phyloP scores from a whole-genome alignment of 1,139 yeast genomes.

The Entelexis sorbosivorans region DNA sequence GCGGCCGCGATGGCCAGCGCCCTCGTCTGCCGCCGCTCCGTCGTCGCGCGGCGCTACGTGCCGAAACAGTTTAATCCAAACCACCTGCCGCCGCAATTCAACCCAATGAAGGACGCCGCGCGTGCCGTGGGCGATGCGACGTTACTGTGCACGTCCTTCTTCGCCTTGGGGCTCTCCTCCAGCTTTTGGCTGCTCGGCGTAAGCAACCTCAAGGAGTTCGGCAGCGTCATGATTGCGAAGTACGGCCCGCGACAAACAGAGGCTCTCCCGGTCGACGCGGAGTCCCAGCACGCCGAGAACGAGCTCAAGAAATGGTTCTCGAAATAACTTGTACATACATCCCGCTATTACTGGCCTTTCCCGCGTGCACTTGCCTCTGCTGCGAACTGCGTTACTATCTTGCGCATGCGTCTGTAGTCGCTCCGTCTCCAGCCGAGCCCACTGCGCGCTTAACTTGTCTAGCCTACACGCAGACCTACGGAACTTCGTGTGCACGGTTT shows the following conservation, averaged over 20 bases:
- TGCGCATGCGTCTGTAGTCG: too few species aligned
- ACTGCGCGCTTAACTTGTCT: too few species aligned
- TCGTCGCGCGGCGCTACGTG: slow-evolving; percentile 57
- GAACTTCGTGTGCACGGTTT: too few species aligned
- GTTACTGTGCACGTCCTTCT: slow-evolving; percentile 57
- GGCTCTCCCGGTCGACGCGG: slow-evolving; percentile 8
- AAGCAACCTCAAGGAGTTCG: slow-evolving; percentile 21
- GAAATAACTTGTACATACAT: background rate
- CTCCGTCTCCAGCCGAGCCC: too few species aligned
- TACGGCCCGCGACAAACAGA: slow-evolving; percentile 6
- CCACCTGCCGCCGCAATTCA: slow-evolving; percentile 73
- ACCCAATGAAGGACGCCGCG: slow-evolving; percentile 72
- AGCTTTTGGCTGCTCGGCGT: slow-evolving; percentile 46
- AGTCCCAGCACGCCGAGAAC: slow-evolving; percentile 10
- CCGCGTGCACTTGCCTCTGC: too few species aligned
- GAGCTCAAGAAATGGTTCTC: slow-evolving; percentile 9
- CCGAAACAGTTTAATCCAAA: slow-evolving; percentile 79
- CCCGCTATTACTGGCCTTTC: too few species aligned
- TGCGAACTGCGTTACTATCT: background rate
- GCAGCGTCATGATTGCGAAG: slow-evolving; percentile 13
- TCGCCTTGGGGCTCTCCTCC: slow-evolving; percentile 65
- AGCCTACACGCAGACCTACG: too few species aligned
- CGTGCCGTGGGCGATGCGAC: slow-evolving; percentile 80
- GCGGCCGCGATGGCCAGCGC: slow-evolving; percentile 61
- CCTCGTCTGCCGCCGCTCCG: slow-evolving; percentile 63